A percentile compares a stretch with the other conserved stretches of the same genome.
These are phyloP conservation scores for Aspergillus quadricinctus DNA, from an alignment of 2,329 filamentous ascomycete genomes.

Conservation along the genomic window DNA sequence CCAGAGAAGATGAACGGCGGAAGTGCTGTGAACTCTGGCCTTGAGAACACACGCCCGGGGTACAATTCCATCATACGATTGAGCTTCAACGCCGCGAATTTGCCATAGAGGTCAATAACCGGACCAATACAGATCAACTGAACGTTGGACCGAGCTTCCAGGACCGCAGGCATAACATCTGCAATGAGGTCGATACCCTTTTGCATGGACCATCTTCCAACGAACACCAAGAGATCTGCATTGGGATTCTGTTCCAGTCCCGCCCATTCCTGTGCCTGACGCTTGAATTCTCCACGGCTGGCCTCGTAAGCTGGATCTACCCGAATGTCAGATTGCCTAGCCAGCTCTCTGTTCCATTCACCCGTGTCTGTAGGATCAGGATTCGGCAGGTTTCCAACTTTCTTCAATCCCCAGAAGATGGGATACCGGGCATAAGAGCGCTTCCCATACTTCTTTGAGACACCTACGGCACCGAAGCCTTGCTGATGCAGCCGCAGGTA, in stretches of 20 bases:
- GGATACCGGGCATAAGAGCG: slow-evolving; percentile 63
- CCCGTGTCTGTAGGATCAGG: slow-evolving; percentile 62
- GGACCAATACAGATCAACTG: slow-evolving; percentile 63
- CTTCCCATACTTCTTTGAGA: slow-evolving; percentile 65
- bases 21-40: slow-evolving; percentile 62
- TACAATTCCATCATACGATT: slow-evolving; percentile 62
- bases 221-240: slow-evolving; percentile 64
- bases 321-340: slow-evolving; percentile 45
- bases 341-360: slow-evolving; percentile 54
- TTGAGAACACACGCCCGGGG: slow-evolving; percentile 62
- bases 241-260: slow-evolving; percentile 57
- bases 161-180: slow-evolving; percentile 60
- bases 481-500: slow-evolving; percentile 64
- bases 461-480: slow-evolving; percentile 64
- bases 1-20: slow-evolving; percentile 65
- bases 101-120: slow-evolving; percentile 64
- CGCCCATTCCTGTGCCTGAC: slow-evolving; percentile 65
- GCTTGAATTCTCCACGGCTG: slow-evolving; percentile 50
- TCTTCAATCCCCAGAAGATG: slow-evolving; percentile 64
- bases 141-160: slow-evolving; percentile 56
- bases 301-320: slow-evolving; percentile 55
- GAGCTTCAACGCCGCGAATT: slow-evolving; percentile 63
- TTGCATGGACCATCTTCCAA: slow-evolving; percentile 65
- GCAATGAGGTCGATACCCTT: slow-evolving; percentile 66
- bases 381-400: slow-evolving; percentile 61